Evolutionary conservation across 1,284 basidiomycete species (phyloP), one percentile per base, ranked within the genome.

Genomic region (Ceratobasidium sp.): DNA sequence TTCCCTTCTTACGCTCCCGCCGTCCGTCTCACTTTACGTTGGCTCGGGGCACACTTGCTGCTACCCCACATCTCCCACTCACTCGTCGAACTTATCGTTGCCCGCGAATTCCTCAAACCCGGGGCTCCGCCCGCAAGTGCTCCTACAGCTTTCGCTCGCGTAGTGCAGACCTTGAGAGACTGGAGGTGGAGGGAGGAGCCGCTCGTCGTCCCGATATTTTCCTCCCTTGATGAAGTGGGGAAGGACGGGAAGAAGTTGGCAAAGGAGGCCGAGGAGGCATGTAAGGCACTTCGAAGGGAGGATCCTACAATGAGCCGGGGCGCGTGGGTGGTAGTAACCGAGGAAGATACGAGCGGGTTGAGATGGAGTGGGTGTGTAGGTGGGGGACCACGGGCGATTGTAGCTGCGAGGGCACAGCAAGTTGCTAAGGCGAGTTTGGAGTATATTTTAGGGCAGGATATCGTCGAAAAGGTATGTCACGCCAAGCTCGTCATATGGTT

Each of bases 31-130:
- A 86, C 93, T 49, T 96, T 98, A 81, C 87, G 97, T 62, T 99
- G 97, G 97, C 82, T 98, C 59, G 87, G 91, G 0, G 84, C 90
- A 1, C 97, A 99, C 80, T 93, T 96, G 91, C 85, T 98, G 25
- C 83, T 93, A 18, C 82, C 85, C 1, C 89, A 94, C 76, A 82
- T 96, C 51, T 84, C 86, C 5, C 86, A 88, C 71, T 94, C 98
- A 79, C 87, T 88, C 0, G 84, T 94, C 56, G 97, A 99, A 80
- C 82, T 99, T 12, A 79, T 99, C 36, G 92, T 91, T 77, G 93
- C 93, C 0, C 79, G 79, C 23, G 81, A 84, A 2, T 88, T 85
- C 76, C 77, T 86, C 53, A 81, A 80, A 60, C 78, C 82, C 0
- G 78, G 80, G 14, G 73, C 75, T 8, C 76, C 79, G 9, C 86